Conservation (phyloP, 805 yeast species). For the Hermanozyma aechmeae region DNA sequence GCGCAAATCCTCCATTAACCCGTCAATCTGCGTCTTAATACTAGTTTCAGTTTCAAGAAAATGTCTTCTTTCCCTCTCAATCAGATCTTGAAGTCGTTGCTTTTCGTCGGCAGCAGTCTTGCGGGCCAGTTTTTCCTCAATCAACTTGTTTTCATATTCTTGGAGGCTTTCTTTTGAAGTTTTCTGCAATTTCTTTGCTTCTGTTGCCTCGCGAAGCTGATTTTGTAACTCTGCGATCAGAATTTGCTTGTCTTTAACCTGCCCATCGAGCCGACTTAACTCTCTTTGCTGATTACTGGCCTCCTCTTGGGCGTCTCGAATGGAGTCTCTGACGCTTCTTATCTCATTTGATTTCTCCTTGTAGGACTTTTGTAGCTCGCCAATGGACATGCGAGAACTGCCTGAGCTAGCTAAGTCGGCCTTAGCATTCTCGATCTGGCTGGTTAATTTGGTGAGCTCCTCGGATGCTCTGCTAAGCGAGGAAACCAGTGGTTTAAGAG, state of each 20-base stretch:
- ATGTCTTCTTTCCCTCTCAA: too few relatives aligned
- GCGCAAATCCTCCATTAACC: background rate
- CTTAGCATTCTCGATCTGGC: background rate
- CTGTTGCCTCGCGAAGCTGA: too few relatives aligned
- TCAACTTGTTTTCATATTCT: too few relatives aligned
- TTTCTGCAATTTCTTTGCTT: too few relatives aligned
- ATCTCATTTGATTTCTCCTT: conserved; percentile 27
- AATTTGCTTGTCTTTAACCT: conserved; percentile 44
- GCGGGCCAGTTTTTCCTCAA: too few relatives aligned
- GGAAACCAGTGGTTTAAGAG: too few relatives aligned
- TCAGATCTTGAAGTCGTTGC: too few relatives aligned
- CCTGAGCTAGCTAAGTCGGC: conserved; percentile 30
- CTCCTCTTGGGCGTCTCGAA: conserved; percentile 23
- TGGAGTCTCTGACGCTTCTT: conserved; percentile 27
- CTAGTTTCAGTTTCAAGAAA: too few relatives aligned
- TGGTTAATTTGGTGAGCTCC: background rate
- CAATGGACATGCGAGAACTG: conserved; percentile 23
- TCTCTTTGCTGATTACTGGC: conserved; percentile 38
- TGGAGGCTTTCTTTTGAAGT: too few relatives aligned
- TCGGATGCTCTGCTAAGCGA: background rate
- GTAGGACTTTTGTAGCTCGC: conserved; percentile 38
- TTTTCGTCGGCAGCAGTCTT: too few relatives aligned
- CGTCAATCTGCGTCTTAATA: too few relatives aligned
- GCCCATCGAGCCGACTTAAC: conserved; percentile 35
- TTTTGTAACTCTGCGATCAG: conserved; percentile 44